phyloP scores from a whole-genome alignment of 2,329 filamentous ascomycete genomes.

The Diaporthe sp. region DNA sequence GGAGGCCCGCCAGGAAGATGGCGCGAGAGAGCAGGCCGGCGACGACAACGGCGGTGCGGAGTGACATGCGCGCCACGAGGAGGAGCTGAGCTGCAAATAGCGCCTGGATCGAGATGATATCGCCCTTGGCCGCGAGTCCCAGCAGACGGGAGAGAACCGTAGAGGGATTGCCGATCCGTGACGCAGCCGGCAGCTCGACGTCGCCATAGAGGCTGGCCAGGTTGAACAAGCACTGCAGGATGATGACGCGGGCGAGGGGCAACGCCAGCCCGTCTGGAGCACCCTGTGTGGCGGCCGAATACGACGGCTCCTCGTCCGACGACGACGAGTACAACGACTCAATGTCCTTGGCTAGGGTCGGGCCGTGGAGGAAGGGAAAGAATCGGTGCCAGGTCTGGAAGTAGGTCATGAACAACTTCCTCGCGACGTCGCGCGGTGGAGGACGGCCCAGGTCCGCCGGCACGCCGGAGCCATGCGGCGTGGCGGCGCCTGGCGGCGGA shows the following conservation, averaged over 20 bases:
- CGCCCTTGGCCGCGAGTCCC: slow-evolving; percentile 48
- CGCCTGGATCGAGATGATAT: slow-evolving; percentile 62
- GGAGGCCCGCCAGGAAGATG: slow-evolving; percentile 64
- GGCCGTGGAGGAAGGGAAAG: background rate
- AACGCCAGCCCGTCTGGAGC: background rate
- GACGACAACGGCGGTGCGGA: slow-evolving; percentile 63
- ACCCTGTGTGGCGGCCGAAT: background rate
- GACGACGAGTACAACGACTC: background rate
- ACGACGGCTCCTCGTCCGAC: background rate
- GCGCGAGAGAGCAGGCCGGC: slow-evolving; percentile 61
- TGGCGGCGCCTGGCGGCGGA: background rate
- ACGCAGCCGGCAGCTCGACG: slow-evolving; percentile 44
- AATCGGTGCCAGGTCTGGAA: slow-evolving; percentile 5
- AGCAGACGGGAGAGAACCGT: slow-evolving; percentile 40
- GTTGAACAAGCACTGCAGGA: background rate
- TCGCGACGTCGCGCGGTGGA: background rate
- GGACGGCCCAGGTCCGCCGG: background rate
- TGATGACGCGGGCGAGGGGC: background rate
- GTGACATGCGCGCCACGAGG: slow-evolving; percentile 61
- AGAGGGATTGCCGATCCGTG: slow-evolving; percentile 46
- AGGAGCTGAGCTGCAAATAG: slow-evolving; percentile 63
- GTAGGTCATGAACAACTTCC: background rate
- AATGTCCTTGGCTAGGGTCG: background rate
- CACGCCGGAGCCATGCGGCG: background rate
- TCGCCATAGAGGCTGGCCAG: background rate